Evolutionary conservation across 352 stramenopile species (phyloP).

Genomic region (Pythium pyrilobum): DNA sequence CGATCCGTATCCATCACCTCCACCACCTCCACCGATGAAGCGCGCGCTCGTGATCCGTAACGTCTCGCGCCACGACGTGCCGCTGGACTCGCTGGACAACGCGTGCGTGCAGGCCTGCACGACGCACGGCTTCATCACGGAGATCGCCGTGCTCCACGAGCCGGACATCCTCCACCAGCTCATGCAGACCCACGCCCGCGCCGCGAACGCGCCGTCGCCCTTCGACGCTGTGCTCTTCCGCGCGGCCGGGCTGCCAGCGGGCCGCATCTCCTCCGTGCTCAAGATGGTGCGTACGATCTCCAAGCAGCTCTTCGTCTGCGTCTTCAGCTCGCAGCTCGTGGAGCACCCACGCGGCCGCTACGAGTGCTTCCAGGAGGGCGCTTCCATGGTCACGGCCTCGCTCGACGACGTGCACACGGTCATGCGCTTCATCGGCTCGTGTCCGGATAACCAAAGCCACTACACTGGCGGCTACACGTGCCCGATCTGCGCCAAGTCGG

Average conservation of each 20-base stretch:
- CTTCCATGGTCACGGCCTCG: constrained; percentile 78
- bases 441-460: constrained; percentile 15
- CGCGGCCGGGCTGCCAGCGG: constrained; percentile 44
- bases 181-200: constrained; percentile 40
- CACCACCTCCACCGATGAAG: constrained; percentile 40
- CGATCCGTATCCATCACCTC: background rate
- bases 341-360: constrained; percentile 70
- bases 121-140: constrained; percentile 63
- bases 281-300: constrained; percentile 66
- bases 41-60: constrained; percentile 74
- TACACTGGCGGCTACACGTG: constrained; percentile 39
- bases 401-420: constrained; percentile 56
- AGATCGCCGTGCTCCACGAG: constrained; percentile 61
- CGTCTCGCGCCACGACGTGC: constrained; percentile 63
- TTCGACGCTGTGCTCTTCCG: constrained; percentile 71
- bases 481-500: constrained; percentile 66
- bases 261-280: constrained; percentile 45
- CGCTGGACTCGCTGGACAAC: constrained; percentile 69
- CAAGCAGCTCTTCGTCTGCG: constrained; percentile 80
- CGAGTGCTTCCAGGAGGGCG: constrained; percentile 69
- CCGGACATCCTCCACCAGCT: constrained; percentile 49
- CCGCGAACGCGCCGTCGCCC: constrained; percentile 11
- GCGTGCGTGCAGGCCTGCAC: constrained; percentile 68
- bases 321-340: constrained; percentile 72
- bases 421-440: constrained; percentile 61